Base-by-base conservation (phyloP, 2,329 filamentous ascomycete genomes). In the Cladosporium halotolerans region DNA sequence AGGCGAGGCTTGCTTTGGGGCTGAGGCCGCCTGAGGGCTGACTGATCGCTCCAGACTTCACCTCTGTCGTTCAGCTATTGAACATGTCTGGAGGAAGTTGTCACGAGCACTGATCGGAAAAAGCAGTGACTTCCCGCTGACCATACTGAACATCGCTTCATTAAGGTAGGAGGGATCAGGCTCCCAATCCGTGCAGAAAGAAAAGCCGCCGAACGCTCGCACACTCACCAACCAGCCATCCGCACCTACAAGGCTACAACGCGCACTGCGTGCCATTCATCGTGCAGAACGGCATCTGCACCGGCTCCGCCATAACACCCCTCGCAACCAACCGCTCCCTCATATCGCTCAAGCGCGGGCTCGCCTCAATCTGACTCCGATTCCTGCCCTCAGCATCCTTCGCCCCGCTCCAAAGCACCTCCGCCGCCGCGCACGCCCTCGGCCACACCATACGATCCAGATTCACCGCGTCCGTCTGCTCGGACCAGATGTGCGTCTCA, bases 401-500 rank as follows among this genome's bases (percentile, higher is more conserved):
- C 2, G 76, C 73, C 19, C 88, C 88, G 39, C 82, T 87, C 89
- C 89, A 95, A 44, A 92, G 76, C 1, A 91, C 82, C 72, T 95
- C 89, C 23, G 80, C 87, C 0, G 84, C 86, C 0, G 87, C 88
- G 48, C 79, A 80, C 1, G 81, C 82, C 5, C 89, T 78, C 7
- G 89, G 89, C 89, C 89, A 95, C 8, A 92, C 72, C 68, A 88
- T 82, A 34, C 74, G 73, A 71, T 95, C 88, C 11, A 95, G 68
- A 66, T 85, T 90, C n/a, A 82, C 73, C 3, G 81, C 72, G 69
- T 96, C 90, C 6, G 85, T 85, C 73, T 82, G 79, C 66, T 95
- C 90, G 58, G 79, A 80, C 89, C 89, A 96, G 54, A 89, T 80
- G 53, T 88, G 86, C 13, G 85, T 82, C 72, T 95, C 90, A 23